Evolutionary conservation across 2,329 filamentous ascomycete genomes (phyloP).

Genomic region (Hypoxylon rubiginosum): DNA sequence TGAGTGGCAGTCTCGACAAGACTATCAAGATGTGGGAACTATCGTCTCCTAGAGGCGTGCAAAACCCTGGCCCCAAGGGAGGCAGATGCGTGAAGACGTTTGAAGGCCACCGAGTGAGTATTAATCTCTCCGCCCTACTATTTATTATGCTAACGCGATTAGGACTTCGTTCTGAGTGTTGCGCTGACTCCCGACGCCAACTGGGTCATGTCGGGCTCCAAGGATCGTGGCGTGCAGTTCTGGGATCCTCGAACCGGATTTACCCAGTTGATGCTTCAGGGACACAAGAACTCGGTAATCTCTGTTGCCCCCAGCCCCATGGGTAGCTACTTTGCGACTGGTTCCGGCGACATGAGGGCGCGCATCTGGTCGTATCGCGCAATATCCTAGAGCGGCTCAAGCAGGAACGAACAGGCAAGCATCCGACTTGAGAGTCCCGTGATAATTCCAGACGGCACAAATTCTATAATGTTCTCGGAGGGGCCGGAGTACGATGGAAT

Average conservation of each 20-base stretch:
- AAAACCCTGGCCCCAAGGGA: slow-evolving; percentile 78
- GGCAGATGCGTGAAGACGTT: slow-evolving; percentile 97
- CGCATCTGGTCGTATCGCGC: slow-evolving; percentile 92
- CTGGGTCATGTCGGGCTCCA: slow-evolving; percentile 97
- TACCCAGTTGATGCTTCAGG: slow-evolving; percentile 98
- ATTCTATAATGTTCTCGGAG: too few species aligned
- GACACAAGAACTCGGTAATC: slow-evolving; percentile 98
- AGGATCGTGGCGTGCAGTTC: slow-evolving; percentile 97
- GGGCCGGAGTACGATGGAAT: too few species aligned
- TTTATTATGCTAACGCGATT: slow-evolving; percentile 47
- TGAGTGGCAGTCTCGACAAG: slow-evolving; percentile 95
- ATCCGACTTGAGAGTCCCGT: too few species aligned
- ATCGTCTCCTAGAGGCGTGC: slow-evolving; percentile 76
- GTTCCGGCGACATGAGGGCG: slow-evolving; percentile 96
- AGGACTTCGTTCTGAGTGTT: slow-evolving; percentile 97
- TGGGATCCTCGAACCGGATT: slow-evolving; percentile 96
- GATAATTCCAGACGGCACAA: too few species aligned
- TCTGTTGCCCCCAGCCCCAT: slow-evolving; percentile 94
- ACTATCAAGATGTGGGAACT: slow-evolving; percentile 99
- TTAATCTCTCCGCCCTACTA: not conserved
- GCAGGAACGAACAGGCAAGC: not conserved
- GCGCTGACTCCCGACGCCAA: slow-evolving; percentile 92
- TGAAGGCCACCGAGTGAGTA: slow-evolving; percentile 88
- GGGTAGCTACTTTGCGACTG: slow-evolving; percentile 91
- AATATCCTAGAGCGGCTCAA: slow-evolving; percentile 51